Percentiles rank a stretch among this genome's conserved stretches.
phyloP scores from a whole-genome alignment of 2,329 filamentous ascomycete genomes.

The Talaromyces funiculosus region DNA sequence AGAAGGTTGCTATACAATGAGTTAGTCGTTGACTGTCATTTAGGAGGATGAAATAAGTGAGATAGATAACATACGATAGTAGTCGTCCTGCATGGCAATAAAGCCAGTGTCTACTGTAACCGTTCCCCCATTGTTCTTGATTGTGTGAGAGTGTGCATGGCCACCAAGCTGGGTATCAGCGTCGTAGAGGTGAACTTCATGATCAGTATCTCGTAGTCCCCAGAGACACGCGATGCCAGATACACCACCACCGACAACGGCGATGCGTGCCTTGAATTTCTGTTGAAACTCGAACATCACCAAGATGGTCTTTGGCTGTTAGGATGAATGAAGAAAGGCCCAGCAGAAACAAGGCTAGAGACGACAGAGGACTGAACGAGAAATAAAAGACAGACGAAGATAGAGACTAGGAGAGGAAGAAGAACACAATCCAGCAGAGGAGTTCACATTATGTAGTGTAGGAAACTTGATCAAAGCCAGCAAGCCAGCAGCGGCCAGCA shows the following conservation, averaged over 20 bases:
- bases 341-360: neutral
- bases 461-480: neutral
- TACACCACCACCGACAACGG: slow-evolving; percentile 8
- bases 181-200: slow-evolving; percentile 4
- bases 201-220: neutral
- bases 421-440: no score
- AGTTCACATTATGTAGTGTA: neutral
- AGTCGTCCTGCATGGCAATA: neutral
- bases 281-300: neutral
- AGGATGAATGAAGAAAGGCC: neutral
- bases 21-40: neutral
- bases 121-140: neutral
- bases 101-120: slow-evolving; percentile 5
- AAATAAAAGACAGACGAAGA: neutral
- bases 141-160: neutral
- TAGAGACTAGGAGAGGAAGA: neutral
- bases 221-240: neutral
- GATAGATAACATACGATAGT: neutral
- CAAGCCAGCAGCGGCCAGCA: neutral
- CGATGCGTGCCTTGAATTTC: neutral
- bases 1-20: neutral
- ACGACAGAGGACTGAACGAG: no score
- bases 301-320: neutral
- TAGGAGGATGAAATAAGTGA: neutral
- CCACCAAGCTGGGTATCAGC: slow-evolving; percentile 3